A percentile compares a stretch with the other conserved stretches of the same genome.
These are phyloP conservation scores for Rhodamnia argentea DNA, from an alignment of 345 rosid species.

Conservation along the genomic window DNA sequence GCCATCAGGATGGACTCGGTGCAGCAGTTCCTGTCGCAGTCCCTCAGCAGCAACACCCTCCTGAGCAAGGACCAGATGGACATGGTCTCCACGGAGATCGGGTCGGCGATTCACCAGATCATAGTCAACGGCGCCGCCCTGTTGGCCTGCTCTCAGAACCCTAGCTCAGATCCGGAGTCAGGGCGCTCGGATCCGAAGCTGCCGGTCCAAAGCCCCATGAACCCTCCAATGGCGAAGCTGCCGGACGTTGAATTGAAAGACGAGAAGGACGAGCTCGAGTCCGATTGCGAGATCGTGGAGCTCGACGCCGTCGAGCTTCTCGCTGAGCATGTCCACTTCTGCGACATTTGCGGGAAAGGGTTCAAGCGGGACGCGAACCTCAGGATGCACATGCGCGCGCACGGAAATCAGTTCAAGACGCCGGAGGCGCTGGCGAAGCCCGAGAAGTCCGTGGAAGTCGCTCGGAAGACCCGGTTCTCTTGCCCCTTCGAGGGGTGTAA, in stretches of 20 bases:
- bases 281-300: conserved; percentile 35
- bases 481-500: conserved; percentile 65
- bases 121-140: conserved; percentile 16
- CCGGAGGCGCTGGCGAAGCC: conserved; percentile 50
- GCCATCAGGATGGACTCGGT: conserved; percentile 9
- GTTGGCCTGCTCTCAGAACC: conserved; percentile 4
- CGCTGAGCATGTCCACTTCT: conserved; percentile 58
- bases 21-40: conserved; percentile 6
- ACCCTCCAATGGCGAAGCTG: neutral
- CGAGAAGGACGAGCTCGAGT: conserved; percentile 7
- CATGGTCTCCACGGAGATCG: conserved; percentile 10
- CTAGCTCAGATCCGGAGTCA: neutral
- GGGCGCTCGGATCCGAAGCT: neutral
- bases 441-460: neutral
- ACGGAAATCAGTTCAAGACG: conserved; percentile 62
- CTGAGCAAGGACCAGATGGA: conserved; percentile 5
- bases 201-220: neutral
- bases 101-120: conserved; percentile 10
- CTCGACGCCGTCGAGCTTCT: conserved; percentile 53
- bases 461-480: conserved; percentile 28
- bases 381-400: conserved; percentile 81
- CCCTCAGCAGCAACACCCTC: conserved; percentile 4
- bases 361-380: conserved; percentile 73
- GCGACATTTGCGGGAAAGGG: conserved; percentile 68
- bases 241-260: neutral